phyloP scores from a whole-genome alignment of 768 basidiomycete species.

The Kwoniella mangroviensis region DNA sequence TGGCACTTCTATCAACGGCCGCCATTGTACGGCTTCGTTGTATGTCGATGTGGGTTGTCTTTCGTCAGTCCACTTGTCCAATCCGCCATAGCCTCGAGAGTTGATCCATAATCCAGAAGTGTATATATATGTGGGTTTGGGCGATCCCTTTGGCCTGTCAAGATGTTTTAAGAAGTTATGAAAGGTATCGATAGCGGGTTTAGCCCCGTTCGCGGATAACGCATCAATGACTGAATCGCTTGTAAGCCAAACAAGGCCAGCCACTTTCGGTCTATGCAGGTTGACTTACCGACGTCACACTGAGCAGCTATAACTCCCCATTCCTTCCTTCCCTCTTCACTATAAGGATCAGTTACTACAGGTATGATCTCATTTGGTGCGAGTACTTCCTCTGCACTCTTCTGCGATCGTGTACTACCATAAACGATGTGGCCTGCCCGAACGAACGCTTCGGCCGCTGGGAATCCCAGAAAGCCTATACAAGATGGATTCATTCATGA shows the following conservation, averaged over 20 bases:
- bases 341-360: constrained; percentile 42
- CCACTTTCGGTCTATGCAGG: not conserved
- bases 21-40: constrained; percentile 33
- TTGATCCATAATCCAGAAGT: constrained; percentile 63
- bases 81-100: constrained; percentile 54
- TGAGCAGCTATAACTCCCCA: constrained; percentile 30
- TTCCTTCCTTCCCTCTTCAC: constrained; percentile 24
- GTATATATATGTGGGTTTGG: constrained; percentile 62
- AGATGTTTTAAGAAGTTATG: constrained; percentile 24
- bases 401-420: constrained; percentile 60
- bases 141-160: constrained; percentile 46
- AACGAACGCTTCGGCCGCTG: constrained; percentile 61
- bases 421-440: constrained; percentile 63
- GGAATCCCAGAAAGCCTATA: constrained; percentile 61
- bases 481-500: not conserved
- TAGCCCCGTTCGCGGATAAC: constrained; percentile 48
- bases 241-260: not conserved
- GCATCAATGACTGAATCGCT: constrained; percentile 36
- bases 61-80: constrained; percentile 48
- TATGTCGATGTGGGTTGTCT: constrained; percentile 28
- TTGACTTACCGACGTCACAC: constrained; percentile 40
- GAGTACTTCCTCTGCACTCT: constrained; percentile 56
- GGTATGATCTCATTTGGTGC: constrained; percentile 62
- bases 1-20: constrained; percentile 32
- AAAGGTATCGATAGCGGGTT: constrained; percentile 40